phyloP scores from a whole-genome alignment of 2,329 filamentous ascomycete genomes.

The Penicillium concentricum region DNA sequence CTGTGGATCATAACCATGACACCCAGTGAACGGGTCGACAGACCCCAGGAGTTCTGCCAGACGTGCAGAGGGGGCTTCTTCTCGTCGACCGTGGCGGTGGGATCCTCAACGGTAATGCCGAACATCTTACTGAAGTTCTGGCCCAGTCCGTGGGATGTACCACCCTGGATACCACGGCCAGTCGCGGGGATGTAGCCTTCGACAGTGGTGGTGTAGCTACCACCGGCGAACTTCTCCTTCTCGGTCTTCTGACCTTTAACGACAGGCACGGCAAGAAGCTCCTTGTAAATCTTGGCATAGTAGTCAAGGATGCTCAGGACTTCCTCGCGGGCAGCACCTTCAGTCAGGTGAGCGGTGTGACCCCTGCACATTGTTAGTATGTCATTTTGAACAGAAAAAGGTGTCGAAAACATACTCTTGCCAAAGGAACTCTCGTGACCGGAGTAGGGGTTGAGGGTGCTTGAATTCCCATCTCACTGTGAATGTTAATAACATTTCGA shows the following conservation, averaged over 20 bases:
- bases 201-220: constrained; percentile 93
- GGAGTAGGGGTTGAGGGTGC: constrained; percentile 79
- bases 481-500: neutral
- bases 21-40: constrained; percentile 94
- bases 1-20: constrained; percentile 99
- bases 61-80: constrained; percentile 79
- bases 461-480: constrained; percentile 79
- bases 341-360: constrained; percentile 86
- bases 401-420: constrained; percentile 60
- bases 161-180: constrained; percentile 93
- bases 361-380: constrained; percentile 47
- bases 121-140: constrained; percentile 99
- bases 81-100: constrained; percentile 65
- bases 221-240: constrained; percentile 97
- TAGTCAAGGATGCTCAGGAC: constrained; percentile 90
- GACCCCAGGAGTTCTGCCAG: constrained; percentile 99
- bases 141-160: constrained; percentile 88
- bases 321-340: constrained; percentile 77
- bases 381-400: neutral
- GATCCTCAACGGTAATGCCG: constrained; percentile 94
- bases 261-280: constrained; percentile 91
- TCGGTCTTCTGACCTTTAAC: constrained; percentile 93
- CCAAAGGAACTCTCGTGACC: constrained; percentile 95
- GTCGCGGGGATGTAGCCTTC: constrained; percentile 97
- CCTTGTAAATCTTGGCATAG: constrained; percentile 88